These are phyloP conservation scores for Aphanomyces cochlioides DNA, from an alignment of 352 stramenopile species.

Conservation along the genomic window DNA sequence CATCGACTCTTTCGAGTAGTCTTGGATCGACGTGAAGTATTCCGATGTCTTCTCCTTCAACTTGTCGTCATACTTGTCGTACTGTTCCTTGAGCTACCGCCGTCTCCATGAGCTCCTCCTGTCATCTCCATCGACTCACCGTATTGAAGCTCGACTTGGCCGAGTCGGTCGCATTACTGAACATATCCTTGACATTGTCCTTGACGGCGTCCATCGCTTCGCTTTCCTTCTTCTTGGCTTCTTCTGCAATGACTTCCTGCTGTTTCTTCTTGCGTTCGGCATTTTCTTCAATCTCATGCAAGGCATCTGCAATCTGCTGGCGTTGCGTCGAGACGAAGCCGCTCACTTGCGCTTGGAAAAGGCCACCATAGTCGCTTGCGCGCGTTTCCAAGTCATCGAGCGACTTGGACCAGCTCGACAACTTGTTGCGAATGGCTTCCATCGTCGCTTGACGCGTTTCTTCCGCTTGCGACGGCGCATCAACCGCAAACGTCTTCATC, in stretches of 20 bases:
- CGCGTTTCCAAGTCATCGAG: constrained; percentile 3
- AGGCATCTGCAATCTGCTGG: neutral
- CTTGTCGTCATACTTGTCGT: neutral
- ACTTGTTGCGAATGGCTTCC: neutral
- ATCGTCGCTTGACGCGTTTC: too few relatives aligned
- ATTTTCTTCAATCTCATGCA: neutral
- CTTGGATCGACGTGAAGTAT: neutral
- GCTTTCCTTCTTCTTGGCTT: too few relatives aligned
- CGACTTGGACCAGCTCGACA: neutral
- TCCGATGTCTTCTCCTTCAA: neutral
- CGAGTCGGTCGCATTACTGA: too few relatives aligned
- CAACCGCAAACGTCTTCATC: too few relatives aligned
- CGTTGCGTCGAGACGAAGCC: neutral
- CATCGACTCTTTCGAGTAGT: neutral
- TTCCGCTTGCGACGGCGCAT: too few relatives aligned
- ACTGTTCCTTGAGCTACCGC: neutral
- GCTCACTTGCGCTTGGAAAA: neutral
- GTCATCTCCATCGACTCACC: too few relatives aligned
- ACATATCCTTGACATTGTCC: too few relatives aligned
- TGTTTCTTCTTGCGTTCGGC: neutral
- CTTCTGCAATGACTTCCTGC: too few relatives aligned
- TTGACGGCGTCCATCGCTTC: too few relatives aligned
- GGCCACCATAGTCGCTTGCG: neutral
- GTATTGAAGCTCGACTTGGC: too few relatives aligned
- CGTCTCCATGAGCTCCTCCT: too few relatives aligned